Base-by-base conservation (phyloP, 176 grass and related monocot genomes). In the Eremochloa ophiuroides region DNA sequence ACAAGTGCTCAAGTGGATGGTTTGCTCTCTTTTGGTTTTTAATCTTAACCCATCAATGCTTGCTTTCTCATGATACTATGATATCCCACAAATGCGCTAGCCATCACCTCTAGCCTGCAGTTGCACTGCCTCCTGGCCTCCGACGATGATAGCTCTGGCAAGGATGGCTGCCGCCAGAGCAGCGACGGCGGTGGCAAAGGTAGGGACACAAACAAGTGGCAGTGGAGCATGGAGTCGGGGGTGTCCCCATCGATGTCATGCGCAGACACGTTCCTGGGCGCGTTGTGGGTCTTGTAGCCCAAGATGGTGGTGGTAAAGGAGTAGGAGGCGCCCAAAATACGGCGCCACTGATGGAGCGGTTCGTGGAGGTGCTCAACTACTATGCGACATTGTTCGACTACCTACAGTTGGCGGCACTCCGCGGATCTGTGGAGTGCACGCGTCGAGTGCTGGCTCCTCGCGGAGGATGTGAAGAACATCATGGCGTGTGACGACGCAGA, bases 281-380 rank as follows among this genome's bases (percentile, higher is more conserved):
- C 83, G 53, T 66, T 98, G 9, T 87, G 81, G 81, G 87, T 87
- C 2, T 48, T 98, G 11, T 82, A 85, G 28, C 90, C 95, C 0
- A 98, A 94, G 73, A 62, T 98, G 62, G 42, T 89, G 78, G 88
- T 98, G 12, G 53, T 98, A 9, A 87, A 86, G 6, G 95, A 98
- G 78, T 92, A 98, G 85, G 95, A 98, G 62, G 87, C 95, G 10
- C 87, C 89, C 95, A 98, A 88, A 98, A 94, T 62, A 79, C 88
- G 1, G 12, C 80, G 25, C 75, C 79, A 2, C 74, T 98, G 38
- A 87, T 84, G 34, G 92, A 93, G 59, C 77, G 95, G 38, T 94
- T 98, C 85, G 88, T 93, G 34, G 92, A 94, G 84, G 88, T 92
- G 31, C 85, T 94, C 58, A 93, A 94, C 74, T 94, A 90, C 88